Evolutionary conservation across 305 asterid genomes (phyloP), one percentile per base, ranked within the genome.

Genomic region (Fraxinus sp.): DNA sequence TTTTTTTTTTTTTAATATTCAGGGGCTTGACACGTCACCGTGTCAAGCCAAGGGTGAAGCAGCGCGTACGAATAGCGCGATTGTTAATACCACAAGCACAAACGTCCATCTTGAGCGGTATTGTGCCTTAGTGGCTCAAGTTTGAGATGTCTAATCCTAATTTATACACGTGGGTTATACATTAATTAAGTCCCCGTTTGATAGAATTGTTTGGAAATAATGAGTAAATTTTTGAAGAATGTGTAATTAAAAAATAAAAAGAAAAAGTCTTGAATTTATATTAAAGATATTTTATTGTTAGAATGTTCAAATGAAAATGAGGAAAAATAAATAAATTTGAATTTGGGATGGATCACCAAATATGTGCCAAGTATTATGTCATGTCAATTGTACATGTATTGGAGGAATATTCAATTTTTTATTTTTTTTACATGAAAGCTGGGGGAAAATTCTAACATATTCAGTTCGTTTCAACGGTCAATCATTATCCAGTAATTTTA

Each of bases 381-480:
- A 7, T 41, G 57, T 46, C n/a, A 46, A 46, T 46, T 49, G 62
- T 49, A 6, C 26, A 20, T 59, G 18, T 62, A 8, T 18, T 8
- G 11, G 28, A 22, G 14, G 14, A 22, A 24, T 26, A 22, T 26
- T 16, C 33, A 36, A 5, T 36, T 36, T 10, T 10, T 16, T 62
- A 4, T 32, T 59, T 77, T 28, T 36, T n/a, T 18, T 22, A 55
- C 22, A 52, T 52, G 41, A 41, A 46, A 80, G 64, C 77, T 75
- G 68, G 62, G 68, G 64, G 77, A 79, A 86, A 80, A 68, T 80
- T 83, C 83, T 78, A 80, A 70, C 62, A 71, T 71, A 71, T 81
- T 84, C 85, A 76, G 88, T 84, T 89, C 80, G 89, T 85, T 78
- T 76, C 83, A 84, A 84, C 89, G 84, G 89, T 80, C 84, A 55